These are phyloP conservation scores for Melampsora larici-populina DNA, from an alignment of 1,284 basidiomycete genomes.

Conservation along the genomic window DNA sequence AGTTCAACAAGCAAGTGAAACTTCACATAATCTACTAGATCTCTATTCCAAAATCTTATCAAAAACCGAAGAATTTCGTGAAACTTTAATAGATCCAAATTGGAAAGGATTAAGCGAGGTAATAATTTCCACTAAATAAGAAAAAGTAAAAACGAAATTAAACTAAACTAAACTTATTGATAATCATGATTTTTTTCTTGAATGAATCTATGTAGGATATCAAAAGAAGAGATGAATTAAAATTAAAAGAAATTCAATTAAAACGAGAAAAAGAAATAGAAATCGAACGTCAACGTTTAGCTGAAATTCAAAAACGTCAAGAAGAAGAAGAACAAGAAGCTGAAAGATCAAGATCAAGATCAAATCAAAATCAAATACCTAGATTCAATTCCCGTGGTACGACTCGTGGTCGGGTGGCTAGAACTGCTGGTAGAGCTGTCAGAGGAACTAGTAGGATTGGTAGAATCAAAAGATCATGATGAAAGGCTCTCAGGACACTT, in stretches of 20 bases:
- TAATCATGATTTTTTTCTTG: background rate
- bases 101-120: conserved; percentile 46
- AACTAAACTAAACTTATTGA: background rate
- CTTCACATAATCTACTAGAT: conserved; percentile 49
- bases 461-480: conserved; percentile 7
- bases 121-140: background rate
- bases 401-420: background rate
- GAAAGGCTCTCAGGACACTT: too few relatives aligned
- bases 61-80: conserved; percentile 50
- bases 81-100: conserved; percentile 47
- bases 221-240: conserved; percentile 7
- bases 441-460: conserved; percentile 39
- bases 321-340: conserved; percentile 21
- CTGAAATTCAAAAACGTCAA: conserved; percentile 14
- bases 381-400: conserved; percentile 10
- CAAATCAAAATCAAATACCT: conserved; percentile 15
- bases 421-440: conserved; percentile 13
- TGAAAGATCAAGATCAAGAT: background rate
- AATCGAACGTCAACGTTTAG: conserved; percentile 3
- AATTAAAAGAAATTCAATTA: conserved; percentile 11
- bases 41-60: conserved; percentile 48
- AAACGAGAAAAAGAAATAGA: conserved; percentile 6
- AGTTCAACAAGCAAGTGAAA: conserved; percentile 45
- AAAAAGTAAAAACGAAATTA: background rate
- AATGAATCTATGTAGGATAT: conserved; percentile 13